A percentile compares a stretch with the other conserved stretches of the same genome.
Conservation (phyloP, 805 yeast genomes). For the Cyberlindnera euphorbiae region DNA sequence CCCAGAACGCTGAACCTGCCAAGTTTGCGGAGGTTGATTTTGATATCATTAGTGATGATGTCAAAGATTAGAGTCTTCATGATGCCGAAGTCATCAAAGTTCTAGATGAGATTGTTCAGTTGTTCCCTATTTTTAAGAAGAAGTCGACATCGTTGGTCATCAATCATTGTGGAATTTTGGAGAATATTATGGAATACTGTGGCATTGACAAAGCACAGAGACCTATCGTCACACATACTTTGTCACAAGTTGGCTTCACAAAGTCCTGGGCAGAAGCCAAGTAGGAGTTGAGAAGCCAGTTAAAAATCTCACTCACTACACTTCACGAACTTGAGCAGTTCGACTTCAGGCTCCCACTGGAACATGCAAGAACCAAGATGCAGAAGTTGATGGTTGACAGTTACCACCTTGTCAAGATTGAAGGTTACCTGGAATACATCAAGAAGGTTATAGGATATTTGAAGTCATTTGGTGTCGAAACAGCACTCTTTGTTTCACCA, state of each 20-base stretch:
- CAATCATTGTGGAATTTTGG: constrained; percentile 78
- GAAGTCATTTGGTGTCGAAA: constrained; percentile 53
- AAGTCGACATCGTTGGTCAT: constrained; percentile 56
- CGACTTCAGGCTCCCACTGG: constrained; percentile 70
- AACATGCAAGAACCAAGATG: constrained; percentile 56
- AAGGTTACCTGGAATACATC: constrained; percentile 59
- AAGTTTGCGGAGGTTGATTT: constrained; percentile 81
- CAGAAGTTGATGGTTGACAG: constrained; percentile 71
- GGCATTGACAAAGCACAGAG: constrained; percentile 73
- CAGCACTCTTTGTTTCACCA: constrained; percentile 66
- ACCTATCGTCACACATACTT: constrained; percentile 57
- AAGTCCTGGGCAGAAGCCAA: constrained; percentile 57
- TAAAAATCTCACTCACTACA: constrained; percentile 76
- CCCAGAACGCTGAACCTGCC: constrained; percentile 65
- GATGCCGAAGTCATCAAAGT: constrained; percentile 90
- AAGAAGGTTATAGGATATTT: constrained; percentile 50
- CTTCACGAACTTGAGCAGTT: constrained; percentile 77
- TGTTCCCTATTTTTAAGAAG: constrained; percentile 62
- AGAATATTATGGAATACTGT: constrained; percentile 75
- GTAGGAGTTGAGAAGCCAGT: constrained; percentile 52
- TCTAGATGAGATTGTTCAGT: constrained; percentile 62
- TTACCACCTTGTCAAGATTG: constrained; percentile 56
- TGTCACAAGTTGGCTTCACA: constrained; percentile 75
- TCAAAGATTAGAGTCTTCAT: constrained; percentile 45
- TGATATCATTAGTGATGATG: constrained; percentile 57